A percentile compares a stretch with the other conserved stretches of the same genome.
These are phyloP conservation scores for Trapa bicornis DNA, from an alignment of 345 rosid genomes.

Conservation along the genomic window DNA sequence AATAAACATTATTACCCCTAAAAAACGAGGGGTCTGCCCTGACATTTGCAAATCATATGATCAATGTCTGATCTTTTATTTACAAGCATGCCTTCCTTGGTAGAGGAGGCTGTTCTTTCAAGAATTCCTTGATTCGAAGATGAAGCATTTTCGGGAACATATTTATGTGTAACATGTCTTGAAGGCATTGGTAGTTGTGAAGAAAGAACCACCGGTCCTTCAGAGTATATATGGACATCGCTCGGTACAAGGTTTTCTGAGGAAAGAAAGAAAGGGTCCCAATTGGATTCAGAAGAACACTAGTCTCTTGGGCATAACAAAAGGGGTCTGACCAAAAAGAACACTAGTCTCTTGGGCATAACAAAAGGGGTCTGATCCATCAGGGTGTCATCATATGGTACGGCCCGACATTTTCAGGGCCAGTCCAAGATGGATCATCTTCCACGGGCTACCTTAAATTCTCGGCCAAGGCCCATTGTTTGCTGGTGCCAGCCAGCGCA, in stretches of 20 bases:
- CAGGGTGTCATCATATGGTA: no score
- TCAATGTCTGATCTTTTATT: constrained; percentile 20
- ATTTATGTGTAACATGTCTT: constrained; percentile 11
- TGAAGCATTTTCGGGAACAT: constrained; percentile 20
- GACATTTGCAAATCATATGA: constrained; percentile 14
- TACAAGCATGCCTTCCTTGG: constrained; percentile 18
- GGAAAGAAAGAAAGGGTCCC: constrained; percentile 16
- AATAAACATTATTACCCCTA: constrained; percentile 29
- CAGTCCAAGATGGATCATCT: no score
- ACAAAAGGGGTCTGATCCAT: constrained; percentile 17
- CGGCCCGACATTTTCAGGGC: no score
- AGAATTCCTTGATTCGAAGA: constrained; percentile 15
- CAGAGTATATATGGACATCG: constrained; percentile 25
- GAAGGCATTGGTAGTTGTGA: constrained; percentile 21
- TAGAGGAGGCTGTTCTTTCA: constrained; percentile 15
- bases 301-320: constrained; percentile 15
- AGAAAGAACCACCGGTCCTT: constrained; percentile 15
- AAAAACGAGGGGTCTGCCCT: constrained; percentile 26
- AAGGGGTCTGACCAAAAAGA: constrained; percentile 16
- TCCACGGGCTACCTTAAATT: no score
- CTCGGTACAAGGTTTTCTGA: constrained; percentile 41
- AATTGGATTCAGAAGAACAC: constrained; percentile 19
- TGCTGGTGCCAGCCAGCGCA: no score
- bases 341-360: constrained; percentile 17
- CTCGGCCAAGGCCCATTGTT: no score